A percentile compares a stretch with the other conserved stretches of the same genome.
These are phyloP conservation scores for Euphrasia confusa DNA, from an alignment of 257 asterid genomes.

Conservation along the genomic window DNA sequence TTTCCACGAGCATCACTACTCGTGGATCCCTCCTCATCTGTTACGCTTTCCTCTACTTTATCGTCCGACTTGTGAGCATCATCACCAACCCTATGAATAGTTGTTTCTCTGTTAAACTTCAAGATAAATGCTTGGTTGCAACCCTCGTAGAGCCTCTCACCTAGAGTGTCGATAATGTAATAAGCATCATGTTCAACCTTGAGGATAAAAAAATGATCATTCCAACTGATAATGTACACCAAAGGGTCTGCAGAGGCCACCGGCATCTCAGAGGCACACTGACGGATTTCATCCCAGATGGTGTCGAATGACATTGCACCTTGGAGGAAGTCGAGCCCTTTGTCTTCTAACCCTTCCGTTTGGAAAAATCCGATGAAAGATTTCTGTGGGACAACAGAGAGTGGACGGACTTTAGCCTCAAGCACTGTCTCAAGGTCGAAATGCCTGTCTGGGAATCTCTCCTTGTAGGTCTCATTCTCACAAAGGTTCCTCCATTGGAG, in stretches of 20 bases:
- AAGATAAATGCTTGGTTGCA: too few species aligned
- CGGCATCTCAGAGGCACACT: too few species aligned
- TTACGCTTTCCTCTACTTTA: conserved; percentile 9
- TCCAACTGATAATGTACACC: too few species aligned
- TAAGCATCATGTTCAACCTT: too few species aligned
- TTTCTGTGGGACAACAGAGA: conserved; percentile 54
- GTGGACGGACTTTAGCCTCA: conserved; percentile 56
- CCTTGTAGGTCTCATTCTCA: conserved; percentile 45
- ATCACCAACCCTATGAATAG: background rate
- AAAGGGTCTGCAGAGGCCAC: too few species aligned
- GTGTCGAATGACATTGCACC: background rate
- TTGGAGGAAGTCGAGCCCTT: conserved; percentile 53
- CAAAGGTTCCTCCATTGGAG: conserved; percentile 85
- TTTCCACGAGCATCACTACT: background rate
- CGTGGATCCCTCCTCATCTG: background rate
- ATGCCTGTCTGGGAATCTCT: conserved; percentile 77
- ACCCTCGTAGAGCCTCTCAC: too few species aligned
- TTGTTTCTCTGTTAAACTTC: background rate
- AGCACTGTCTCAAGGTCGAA: conserved; percentile 81
- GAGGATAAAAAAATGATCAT: too few species aligned
- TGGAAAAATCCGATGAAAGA: conserved; percentile 31
- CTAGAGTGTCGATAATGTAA: too few species aligned
- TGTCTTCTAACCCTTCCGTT: conserved; percentile 57
- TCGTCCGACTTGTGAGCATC: background rate
- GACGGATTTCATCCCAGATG: too few species aligned